Evolutionary conservation across 1,284 basidiomycete genomes (phyloP), one percentile per base, ranked within the genome.

Genomic region (Violaceomyces palustris): DNA sequence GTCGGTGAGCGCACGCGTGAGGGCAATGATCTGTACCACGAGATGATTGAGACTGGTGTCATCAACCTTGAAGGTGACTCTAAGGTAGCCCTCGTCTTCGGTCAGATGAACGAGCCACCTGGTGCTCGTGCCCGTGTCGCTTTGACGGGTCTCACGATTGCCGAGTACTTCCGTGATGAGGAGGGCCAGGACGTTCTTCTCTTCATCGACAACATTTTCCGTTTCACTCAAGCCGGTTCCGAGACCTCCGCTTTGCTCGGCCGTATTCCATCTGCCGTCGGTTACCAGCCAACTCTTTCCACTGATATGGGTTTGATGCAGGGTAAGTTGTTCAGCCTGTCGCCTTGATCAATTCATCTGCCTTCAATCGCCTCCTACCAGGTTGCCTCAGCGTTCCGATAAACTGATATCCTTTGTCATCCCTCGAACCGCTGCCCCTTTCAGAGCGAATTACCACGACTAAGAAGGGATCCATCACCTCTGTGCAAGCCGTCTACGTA

Each of bases 91-190:
- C 85, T 98, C 63, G 93, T 98, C 69, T 98, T 98, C 82, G 93
- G 93, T 81, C 93, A 98, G 81, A 98, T 98, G 93, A 98, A 98
- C 81, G 93, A 98, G 81, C 93, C 93, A 77, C 93, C 93, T 72
- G 93, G 93, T 84, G 93, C 93, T 72, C 92, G 93, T 86, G 93
- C 93, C 75, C 93, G 93, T 87, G 93, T 97, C 73, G 93, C 93
- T 59, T 84, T 98, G 72, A 97, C 93, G 71, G 93, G 93, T 79
- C 81, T 98, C 57, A 97, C 93, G 75, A 94, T 97, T 67, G 93
- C 93, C 69, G 93, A 98, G 80, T 98, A 97, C 81, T 98, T 98
- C 93, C 92, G 93, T 86, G 93, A 98, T 74, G 92, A 97, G 79
- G 92, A 98, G 80, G 93, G 93, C 67, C 93, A 98, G 79, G 93